Percentiles rank a stretch among this genome's conserved stretches.
phyloP scores from a whole-genome alignment of 768 basidiomycete species.

The Pleurotus pulmonarius region DNA sequence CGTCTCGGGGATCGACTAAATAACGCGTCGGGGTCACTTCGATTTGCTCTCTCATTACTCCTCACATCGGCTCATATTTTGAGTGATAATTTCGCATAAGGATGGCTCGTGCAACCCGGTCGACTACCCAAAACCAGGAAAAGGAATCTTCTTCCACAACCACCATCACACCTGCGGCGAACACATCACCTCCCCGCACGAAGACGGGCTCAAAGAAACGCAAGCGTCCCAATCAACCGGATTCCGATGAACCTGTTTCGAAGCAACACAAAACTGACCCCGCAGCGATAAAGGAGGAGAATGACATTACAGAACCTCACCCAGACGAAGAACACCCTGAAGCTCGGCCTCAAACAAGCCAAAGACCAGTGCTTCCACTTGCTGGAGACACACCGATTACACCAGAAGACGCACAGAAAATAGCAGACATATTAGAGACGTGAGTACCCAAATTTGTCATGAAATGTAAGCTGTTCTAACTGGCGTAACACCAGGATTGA shows the following conservation, averaged over 20 bases:
- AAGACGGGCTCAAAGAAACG: slow-evolving; percentile 54
- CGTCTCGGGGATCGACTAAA: background rate
- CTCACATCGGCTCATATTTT: slow-evolving; percentile 13
- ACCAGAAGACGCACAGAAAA: slow-evolving; percentile 40
- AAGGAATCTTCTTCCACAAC: slow-evolving; percentile 26
- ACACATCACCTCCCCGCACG: slow-evolving; percentile 16
- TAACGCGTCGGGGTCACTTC: slow-evolving; percentile 2
- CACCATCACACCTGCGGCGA: slow-evolving; percentile 17
- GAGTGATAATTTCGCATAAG: slow-evolving; percentile 19
- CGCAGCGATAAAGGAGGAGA: slow-evolving; percentile 9
- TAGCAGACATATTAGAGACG: slow-evolving; percentile 53
- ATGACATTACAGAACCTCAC: background rate
- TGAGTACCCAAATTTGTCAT: slow-evolving; percentile 23
- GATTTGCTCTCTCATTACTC: background rate
- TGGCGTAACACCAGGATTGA: slow-evolving; percentile 47
- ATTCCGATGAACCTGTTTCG: slow-evolving; percentile 43
- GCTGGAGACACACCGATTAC: slow-evolving; percentile 47
- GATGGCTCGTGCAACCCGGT: slow-evolving; percentile 75
- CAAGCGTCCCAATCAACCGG: slow-evolving; percentile 50
- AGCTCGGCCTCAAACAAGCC: background rate
- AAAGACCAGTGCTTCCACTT: slow-evolving; percentile 24
- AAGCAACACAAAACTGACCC: slow-evolving; percentile 45
- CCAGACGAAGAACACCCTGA: slow-evolving; percentile 4
- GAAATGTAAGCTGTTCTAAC: background rate
- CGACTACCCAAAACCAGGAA: slow-evolving; percentile 36